Evolutionary conservation across 2,329 filamentous ascomycete species (phyloP).

Genomic region (Sordariomycetes sp.): DNA sequence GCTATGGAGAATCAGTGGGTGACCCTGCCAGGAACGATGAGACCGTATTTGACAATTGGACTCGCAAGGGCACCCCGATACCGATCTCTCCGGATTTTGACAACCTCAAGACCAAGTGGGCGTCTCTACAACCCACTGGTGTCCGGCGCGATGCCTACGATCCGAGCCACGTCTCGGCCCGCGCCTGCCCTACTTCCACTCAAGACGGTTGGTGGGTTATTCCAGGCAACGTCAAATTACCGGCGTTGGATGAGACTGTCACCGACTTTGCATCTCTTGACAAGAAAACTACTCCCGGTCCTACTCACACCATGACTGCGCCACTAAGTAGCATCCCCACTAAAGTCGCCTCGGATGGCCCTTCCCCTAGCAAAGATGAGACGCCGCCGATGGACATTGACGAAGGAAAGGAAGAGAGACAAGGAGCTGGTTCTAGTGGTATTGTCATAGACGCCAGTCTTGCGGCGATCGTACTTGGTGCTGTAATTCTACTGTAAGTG

Average conservation of each 20-base stretch:
- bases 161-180: conserved; percentile 48
- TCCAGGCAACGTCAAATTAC: conserved; percentile 58
- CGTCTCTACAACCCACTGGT: conserved; percentile 59
- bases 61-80: conserved; percentile 62
- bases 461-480: no score
- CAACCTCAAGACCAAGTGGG: conserved; percentile 72
- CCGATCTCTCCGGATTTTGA: conserved; percentile 68
- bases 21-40: conserved; percentile 42
- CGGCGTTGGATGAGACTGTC: conserved; percentile 49
- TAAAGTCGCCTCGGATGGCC: no score
- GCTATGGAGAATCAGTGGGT: conserved; percentile 56
- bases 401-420: no score
- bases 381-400: no score
- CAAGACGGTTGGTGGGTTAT: conserved; percentile 72
- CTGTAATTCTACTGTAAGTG: no score
- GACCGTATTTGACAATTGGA: conserved; percentile 54
- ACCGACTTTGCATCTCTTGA: no score
- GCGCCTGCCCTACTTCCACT: conserved; percentile 63
- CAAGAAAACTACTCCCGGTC: no score
- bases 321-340: no score
- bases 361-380: no score
- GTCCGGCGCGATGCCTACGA: conserved; percentile 58
- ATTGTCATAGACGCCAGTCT: no score
- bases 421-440: no score
- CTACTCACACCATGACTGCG: no score